Evolutionary conservation across 1,139 yeast genomes (phyloP), one percentile per base, ranked within the genome.

Genomic region (Lodderomyces parapsilosis): DNA sequence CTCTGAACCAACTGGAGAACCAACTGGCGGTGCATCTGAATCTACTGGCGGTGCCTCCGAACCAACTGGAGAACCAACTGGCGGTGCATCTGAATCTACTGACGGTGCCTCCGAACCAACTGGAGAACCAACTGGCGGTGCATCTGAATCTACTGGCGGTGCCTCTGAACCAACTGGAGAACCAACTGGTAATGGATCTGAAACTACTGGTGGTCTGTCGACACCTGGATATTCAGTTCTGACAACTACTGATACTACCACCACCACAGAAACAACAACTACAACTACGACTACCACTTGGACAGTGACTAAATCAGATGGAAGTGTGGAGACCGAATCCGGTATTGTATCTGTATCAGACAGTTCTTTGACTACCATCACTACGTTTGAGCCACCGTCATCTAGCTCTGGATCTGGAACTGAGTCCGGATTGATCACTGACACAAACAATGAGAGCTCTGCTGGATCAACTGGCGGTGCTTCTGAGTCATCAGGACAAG

Each of bases 241-340:
- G n/a, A 27, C 31, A 5, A 13, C 17, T 3, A 27, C 31, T 4
- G 9, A 5, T 4, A 27, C 31, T 5, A 20, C 6, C 10, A 27
- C 31, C 2, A 27, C 36, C 19, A 33, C 39, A 11, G 11, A 4
- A 4, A 22, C 36, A 23, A 17, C 43, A 43, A 11, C 22, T 13
- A 46, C 53, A 28, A 47, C 45, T 18, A 47, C 43, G 47, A 52
- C 53, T 22, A 55, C 58, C 20, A 54, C 58, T 9, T 50, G 49
- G 46, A 40, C 49, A 10, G 50, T 57, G 15, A 17, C 39, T 17
- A 27, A 36, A 7, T 20, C 35, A 18, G 40, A 38, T n/a, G 37
- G 40, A 20, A 43, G 50, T 17, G 46, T 38, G 28, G 48, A 32
- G 20, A 43, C 47, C 17, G 44, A 45, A n/a, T 38, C 51, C 20